Base-by-base conservation (phyloP, 73 alveolate genomes). In the Paramecium pentaurelia region DNA sequence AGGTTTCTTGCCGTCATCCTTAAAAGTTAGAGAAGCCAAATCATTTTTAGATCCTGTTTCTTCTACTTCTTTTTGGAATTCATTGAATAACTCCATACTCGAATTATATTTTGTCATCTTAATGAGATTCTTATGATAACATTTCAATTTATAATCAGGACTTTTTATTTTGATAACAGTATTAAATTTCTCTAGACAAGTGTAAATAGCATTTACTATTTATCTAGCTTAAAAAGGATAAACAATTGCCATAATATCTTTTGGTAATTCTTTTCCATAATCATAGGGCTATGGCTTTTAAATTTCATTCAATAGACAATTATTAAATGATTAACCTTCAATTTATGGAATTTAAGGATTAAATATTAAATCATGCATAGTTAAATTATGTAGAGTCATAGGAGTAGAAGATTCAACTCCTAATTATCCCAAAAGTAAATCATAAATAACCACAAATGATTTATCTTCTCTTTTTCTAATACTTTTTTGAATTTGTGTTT, bases 401-500 rank as follows among this genome's bases (percentile, higher is more conserved):
- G 91, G 91, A 45, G 71, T 49, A 12, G 91, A 80, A 25, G 71
- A 80, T 11, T 80, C 91, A 14, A 44, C 77, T 22, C 91, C 91
- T 28, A 45, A 27, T 25, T 71, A 40, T 18, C 88, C 84, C 8
- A 70, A 49, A 14, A 89, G 84, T 2, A 89, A 38, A 44, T 89
- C 94, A 71, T 89, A 89, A 20, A 83, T 83, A 25, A 89, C 88
- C 0, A 89, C 94, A 37, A 89, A 89, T 58, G 92, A 71, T 47
- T 89, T 71, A 47, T 89, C 94, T 32, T 89, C 94, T 71, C 94
- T 70, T 30, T 89, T 89, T 22, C 75, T 44, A 22, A 89, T 47
- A 32, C 89, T 49, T 32, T 71, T 64, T 30, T 83, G 58, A 25
- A 89, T 89, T 27, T 71, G 20, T 4, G 51, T 42, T 27, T 25